These are phyloP conservation scores for Calocybe gangraenosa DNA, from an alignment of 768 basidiomycete species.

Conservation along the genomic window DNA sequence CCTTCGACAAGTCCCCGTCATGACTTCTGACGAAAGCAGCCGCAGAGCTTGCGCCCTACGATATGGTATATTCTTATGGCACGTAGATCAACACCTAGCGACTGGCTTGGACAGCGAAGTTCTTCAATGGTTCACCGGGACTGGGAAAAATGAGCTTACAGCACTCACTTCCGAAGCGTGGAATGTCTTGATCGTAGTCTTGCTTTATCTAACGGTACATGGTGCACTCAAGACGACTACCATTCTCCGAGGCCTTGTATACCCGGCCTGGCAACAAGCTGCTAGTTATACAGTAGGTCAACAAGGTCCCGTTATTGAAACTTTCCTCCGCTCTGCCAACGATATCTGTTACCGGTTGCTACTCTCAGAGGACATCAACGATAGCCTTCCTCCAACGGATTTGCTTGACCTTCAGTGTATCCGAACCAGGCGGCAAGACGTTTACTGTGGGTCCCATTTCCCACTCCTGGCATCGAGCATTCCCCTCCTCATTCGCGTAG, in stretches of 20 bases:
- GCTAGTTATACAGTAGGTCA: conserved; percentile 33
- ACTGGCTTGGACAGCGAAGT: conserved; percentile 68
- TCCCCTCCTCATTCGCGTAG: conserved; percentile 67
- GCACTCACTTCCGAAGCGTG: conserved; percentile 60
- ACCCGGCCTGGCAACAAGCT: conserved; percentile 69
- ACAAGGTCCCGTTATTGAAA: conserved; percentile 37
- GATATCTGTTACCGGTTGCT: conserved; percentile 57
- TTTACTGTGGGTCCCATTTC: conserved; percentile 67
- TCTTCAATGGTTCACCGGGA: conserved; percentile 66
- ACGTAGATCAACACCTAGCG: conserved; percentile 76
- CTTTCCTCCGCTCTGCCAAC: conserved; percentile 61
- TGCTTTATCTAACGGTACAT: conserved; percentile 60
- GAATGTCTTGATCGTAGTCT: conserved; percentile 58
- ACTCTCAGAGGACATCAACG: conserved; percentile 45
- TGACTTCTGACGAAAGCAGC: conserved; percentile 42
- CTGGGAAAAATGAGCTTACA: conserved; percentile 59
- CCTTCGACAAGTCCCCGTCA: conserved; percentile 61
- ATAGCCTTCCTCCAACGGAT: conserved; percentile 37
- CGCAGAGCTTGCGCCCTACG: conserved; percentile 54
- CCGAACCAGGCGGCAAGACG: conserved; percentile 62
- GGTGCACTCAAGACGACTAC: conserved; percentile 72
- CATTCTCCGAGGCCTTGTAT: conserved; percentile 69
- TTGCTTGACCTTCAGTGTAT: conserved; percentile 67
- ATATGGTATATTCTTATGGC: conserved; percentile 67
- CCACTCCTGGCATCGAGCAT: conserved; percentile 55